Evolutionary conservation across 1,284 basidiomycete genomes (phyloP), one percentile per base, ranked within the genome.

Genomic region (Heimioporus retisporus): DNA sequence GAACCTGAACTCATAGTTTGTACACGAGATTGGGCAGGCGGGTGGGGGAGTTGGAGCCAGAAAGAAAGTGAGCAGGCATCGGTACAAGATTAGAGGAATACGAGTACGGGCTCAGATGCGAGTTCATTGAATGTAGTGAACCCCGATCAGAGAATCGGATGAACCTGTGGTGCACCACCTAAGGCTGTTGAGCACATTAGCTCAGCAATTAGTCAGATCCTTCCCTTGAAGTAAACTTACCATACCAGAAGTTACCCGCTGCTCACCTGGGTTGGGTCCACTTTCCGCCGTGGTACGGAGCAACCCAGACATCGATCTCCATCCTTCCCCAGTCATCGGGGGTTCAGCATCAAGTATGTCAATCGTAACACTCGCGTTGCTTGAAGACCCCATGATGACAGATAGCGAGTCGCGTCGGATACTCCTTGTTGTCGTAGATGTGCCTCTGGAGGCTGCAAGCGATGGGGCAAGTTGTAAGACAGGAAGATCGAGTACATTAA

Each of bases 271-370:
- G 53, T 71, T 63, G 21, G 74, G 72, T 50, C 64, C 76, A 44
- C 46, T 51, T 6, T 66, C 70, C 23, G 70, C 69, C 46, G 71
- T 74, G 10, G 78, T 23, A 15, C 65, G 68, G 40, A 75, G 74
- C 53, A 72, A 69, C 55, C 75, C 77, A n/a, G 88, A 80, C 68
- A 92, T 78, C 16, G 80, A 80, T 65, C 85, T 81, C 91, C 90
- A 92, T 6, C 82, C 79, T 62, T 85, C 85, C 21, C 82, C 81
- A 42, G 90, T 86, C 63, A 72, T 72, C 3, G 90, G 90, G 10
- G 90, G 91, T 35, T 83, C 88, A 44, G 91, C 88, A 65, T 92
- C 91, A 16, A 91, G 78, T 10, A 90, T 73, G 71, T 92, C 89
- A 28, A 89, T 77, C 6, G 82, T 77, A 62, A 88, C 80, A 1